Base-by-base conservation (phyloP, 129 eudicot species). In the Tanacetum coccineum region DNA sequence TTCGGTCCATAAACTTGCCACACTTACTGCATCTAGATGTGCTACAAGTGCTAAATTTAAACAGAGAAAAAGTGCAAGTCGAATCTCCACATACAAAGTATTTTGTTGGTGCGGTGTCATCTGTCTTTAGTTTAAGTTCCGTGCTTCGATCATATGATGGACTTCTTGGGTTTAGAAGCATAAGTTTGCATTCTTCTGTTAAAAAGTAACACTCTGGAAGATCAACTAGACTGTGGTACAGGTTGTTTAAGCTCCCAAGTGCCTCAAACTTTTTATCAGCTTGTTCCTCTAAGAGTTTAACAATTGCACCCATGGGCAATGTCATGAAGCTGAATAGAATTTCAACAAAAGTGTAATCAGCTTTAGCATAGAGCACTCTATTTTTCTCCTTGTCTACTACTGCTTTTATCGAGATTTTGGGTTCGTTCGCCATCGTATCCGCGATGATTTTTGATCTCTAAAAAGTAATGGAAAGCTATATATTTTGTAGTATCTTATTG, bases 251-350 rank as follows among this genome's bases (percentile, higher is more conserved):
- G 39, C 39, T 32, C 39, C 39, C 39, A 5, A 32, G 8, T 0
- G 28, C 50, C 26, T 19, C 56, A 8, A 59, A 40, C 61, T 40
- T 14, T 9, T 19, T 18, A 6, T 72, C 82, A 1, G 47, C 70
- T 9, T 53, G 59, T 42, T 69, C 56, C 17, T 48, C 4, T 8
- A 82, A 9, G 21, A 82, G 36, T 67, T 76, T 50, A 9, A 78
- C 56, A 3, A 82, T 62, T 46, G 81, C 67, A 6, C 83, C 81
- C 79, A 78, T 0, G 6, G 87, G 87, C 66, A 82, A n/a, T 4
- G 81, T 75, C 58, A 82, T 17, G 74, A 78, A 51, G 76, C 87
- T 75, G 49, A 78, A 66, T 9, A 74, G 59, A 48, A 63, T 57
- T 25, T 82, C 81, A 21, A 76, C 87, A 28, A 82, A 82, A 20